Percentiles rank a stretch among this genome's conserved stretches.
These are phyloP conservation scores for Fraxinus latifolia DNA, from an alignment of 305 asterid species.

Conservation along the genomic window DNA sequence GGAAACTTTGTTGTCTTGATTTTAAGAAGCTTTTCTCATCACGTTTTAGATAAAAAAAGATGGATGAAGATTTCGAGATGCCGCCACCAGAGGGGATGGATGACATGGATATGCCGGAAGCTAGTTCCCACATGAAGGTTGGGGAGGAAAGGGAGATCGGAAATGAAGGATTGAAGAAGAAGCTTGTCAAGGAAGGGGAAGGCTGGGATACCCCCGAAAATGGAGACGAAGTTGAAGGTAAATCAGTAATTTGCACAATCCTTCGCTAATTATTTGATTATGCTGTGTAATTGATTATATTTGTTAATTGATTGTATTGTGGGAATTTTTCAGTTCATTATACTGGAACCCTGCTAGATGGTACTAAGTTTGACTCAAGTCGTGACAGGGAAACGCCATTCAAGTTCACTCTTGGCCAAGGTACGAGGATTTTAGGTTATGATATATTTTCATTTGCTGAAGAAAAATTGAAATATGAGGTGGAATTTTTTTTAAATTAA, in stretches of 20 bases:
- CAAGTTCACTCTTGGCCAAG: slow-evolving; percentile 91
- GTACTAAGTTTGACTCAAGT: slow-evolving; percentile 89
- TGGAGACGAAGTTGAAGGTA: slow-evolving; percentile 73
- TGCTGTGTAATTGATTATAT: neutral
- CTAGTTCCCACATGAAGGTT: slow-evolving; percentile 44
- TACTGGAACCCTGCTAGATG: slow-evolving; percentile 84
- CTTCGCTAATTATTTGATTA: neutral
- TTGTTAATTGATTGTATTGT: neutral
- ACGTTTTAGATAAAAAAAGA: slow-evolving; percentile 5
- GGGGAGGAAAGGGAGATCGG: slow-evolving; percentile 80
- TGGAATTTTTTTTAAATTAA: neutral
- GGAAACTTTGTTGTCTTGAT: neutral
- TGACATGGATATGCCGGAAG: slow-evolving; percentile 58
- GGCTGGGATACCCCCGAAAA: slow-evolving; percentile 67
- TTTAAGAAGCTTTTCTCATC: neutral
- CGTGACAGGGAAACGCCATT: slow-evolving; percentile 78
- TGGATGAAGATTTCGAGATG: slow-evolving; percentile 66
- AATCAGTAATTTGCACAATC: neutral
- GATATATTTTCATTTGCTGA: neutral
- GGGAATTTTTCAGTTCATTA: slow-evolving; percentile 60
- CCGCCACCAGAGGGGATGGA: slow-evolving; percentile 47
- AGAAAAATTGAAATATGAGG: neutral
- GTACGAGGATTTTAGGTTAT: neutral
- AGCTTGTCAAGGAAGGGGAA: slow-evolving; percentile 58
- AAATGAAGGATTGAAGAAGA: slow-evolving; percentile 59